Percentiles rank a stretch among this genome's conserved stretches.
These are phyloP conservation scores for Phytophthora lateralis DNA, from an alignment of 352 stramenopile genomes.

Conservation along the genomic window DNA sequence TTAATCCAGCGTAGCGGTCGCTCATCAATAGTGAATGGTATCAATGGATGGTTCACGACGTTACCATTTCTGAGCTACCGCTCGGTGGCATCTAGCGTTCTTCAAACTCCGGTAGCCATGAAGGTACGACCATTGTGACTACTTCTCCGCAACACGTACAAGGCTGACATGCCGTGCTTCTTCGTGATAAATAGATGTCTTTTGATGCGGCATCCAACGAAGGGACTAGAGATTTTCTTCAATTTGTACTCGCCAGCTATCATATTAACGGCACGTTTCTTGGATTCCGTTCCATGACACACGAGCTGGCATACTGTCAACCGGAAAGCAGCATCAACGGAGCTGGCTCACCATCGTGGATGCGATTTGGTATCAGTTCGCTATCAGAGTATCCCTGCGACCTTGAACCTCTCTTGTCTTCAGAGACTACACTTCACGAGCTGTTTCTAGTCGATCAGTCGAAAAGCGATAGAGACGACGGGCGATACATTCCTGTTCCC, in stretches of 20 bases:
- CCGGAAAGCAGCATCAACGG: slow-evolving; percentile 11
- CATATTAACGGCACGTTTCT: slow-evolving; percentile 89
- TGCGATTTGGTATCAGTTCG: slow-evolving; percentile 77
- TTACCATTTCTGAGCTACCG: slow-evolving; percentile 92
- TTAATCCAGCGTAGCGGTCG: slow-evolving; percentile 69
- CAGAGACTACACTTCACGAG: slow-evolving; percentile 85
- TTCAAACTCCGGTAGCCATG: slow-evolving; percentile 77
- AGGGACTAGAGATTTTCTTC: slow-evolving; percentile 65
- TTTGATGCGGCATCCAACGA: slow-evolving; percentile 62
- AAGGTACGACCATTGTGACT: slow-evolving; percentile 36
- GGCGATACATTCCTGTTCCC: slow-evolving; percentile 83
- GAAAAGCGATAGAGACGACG: slow-evolving; percentile 47
- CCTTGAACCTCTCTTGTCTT: slow-evolving; percentile 49
- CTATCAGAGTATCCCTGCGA: slow-evolving; percentile 71
- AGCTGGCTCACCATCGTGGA: slow-evolving; percentile 59
- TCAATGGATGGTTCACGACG: slow-evolving; percentile 71
- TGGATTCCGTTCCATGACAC: slow-evolving; percentile 65
- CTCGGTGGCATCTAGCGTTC: slow-evolving; percentile 57
- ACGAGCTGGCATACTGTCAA: slow-evolving; percentile 86
- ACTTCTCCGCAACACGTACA: background rate
- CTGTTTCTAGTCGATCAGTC: slow-evolving; percentile 89
- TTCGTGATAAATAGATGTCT: slow-evolving; percentile 69
- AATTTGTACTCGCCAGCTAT: slow-evolving; percentile 89
- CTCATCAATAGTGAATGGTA: slow-evolving; percentile 45
- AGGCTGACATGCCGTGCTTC: slow-evolving; percentile 2